Evolutionary conservation across 164 flowering plant species (phyloP).

Genomic region (Dillenia turbinata): DNA sequence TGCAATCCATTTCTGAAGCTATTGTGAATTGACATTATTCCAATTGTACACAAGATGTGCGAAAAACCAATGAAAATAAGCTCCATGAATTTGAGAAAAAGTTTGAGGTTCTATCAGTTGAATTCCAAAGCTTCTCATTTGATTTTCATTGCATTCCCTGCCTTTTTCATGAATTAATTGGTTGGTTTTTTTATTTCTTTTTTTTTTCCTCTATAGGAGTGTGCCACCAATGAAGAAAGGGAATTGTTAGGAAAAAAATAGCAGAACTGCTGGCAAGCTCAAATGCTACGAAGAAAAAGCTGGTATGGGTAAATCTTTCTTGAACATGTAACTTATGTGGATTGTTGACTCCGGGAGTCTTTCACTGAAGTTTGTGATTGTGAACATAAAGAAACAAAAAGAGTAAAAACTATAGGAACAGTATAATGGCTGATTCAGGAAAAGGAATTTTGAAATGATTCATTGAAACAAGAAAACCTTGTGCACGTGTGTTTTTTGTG

Average conservation of each 20-base stretch:
- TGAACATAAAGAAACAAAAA: too few species aligned
- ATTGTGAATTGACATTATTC: conserved; percentile 49
- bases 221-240: conserved; percentile 89
- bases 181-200: not conserved
- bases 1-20: not conserved
- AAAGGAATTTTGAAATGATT: not conserved
- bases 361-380: too few species aligned
- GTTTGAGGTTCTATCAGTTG: conserved; percentile 59
- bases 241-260: conserved; percentile 70
- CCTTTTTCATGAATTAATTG: not conserved
- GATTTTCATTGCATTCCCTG: not conserved
- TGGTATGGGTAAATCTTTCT: conserved; percentile 1
- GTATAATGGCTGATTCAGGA: not conserved
- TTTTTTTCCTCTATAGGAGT: conserved; percentile 48
- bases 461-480: too few species aligned
- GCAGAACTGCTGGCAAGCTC: conserved; percentile 75
- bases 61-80: conserved; percentile 55
- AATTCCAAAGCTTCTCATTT: not conserved
- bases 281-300: conserved; percentile 18
- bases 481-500: too few species aligned
- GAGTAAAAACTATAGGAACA: too few species aligned
- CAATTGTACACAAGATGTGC: conserved; percentile 66
- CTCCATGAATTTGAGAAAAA: conserved; percentile 80
- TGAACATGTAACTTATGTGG: not conserved
- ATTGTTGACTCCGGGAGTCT: too few species aligned